Evolutionary conservation across 2,329 filamentous ascomycete genomes (phyloP), one percentile per base, ranked within the genome.

Genomic region (Ophiostoma quercus): DNA sequence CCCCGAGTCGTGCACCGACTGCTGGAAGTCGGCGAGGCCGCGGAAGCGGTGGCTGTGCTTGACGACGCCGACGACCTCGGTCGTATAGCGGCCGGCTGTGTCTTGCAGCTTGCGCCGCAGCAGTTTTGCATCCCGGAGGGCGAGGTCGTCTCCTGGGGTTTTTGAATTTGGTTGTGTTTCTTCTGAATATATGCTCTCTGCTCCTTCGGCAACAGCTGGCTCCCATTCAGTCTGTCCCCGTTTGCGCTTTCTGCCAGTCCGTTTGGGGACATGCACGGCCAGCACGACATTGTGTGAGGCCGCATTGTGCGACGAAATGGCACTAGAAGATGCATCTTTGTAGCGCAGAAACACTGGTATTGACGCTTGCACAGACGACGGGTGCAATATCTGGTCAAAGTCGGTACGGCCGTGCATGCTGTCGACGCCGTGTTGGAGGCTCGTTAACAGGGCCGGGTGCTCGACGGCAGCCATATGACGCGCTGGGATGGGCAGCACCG

Each of bases 11-110:
- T 84, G 84, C 67, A 90, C 88, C 29, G 91, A 88, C 79, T 90
- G 94, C 75, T 96, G 92, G 76, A 96, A 96, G 79, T 98, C 94
- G 9, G 92, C 90, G 73, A 96, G 84, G 41, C 85, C 89, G 77
- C 94, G 87, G 79, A 96, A 99, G 51, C 94, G 87, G 82, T 98
- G 93, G 0, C 90, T 95, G 74, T 92, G 88, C 69, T 88, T 87
- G 72, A 97, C 86, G 25, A 88, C 79, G 8, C 92, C 92, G 2
- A 94, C 84, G 0, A 88, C 84, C 74, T 93, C 87, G 39, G 92
- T 84, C 4, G 84, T 79, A 77, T 94, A 94, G 9, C 79, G 84
- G 9, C 83, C 84, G 0, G 83, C 80, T 76, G 93, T 95, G 76
- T 96, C 92, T 73, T 84, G 84, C 71, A 96, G 78, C 72, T 85